phyloP scores from a whole-genome alignment of 1,139 yeast species.

The Hansenula sp. region DNA sequence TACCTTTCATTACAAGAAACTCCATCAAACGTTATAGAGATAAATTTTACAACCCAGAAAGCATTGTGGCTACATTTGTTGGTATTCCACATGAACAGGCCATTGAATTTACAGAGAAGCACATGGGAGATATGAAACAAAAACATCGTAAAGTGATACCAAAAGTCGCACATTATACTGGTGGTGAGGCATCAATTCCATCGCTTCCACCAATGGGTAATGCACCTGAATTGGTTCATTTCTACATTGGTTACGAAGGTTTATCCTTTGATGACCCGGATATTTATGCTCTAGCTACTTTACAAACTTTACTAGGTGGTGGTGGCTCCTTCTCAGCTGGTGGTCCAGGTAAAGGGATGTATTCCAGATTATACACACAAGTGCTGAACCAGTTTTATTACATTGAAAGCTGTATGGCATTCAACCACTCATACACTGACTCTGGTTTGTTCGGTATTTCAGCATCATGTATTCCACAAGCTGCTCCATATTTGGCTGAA shows the following conservation, averaged over 20 bases:
- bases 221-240: slow-evolving; percentile 78
- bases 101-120: slow-evolving; percentile 53
- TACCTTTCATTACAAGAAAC: slow-evolving; percentile 49
- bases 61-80: slow-evolving; percentile 82
- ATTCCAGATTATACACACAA: slow-evolving; percentile 85
- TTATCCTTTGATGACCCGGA: slow-evolving; percentile 81
- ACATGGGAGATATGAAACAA: slow-evolving; percentile 60
- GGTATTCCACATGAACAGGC: slow-evolving; percentile 80
- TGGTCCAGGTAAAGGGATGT: slow-evolving; percentile 99
- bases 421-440: slow-evolving; percentile 87
- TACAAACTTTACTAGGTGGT: slow-evolving; percentile 93
- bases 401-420: slow-evolving; percentile 83
- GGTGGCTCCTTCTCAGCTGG: slow-evolving; percentile 99
- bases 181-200: slow-evolving; percentile 74
- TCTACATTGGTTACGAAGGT: slow-evolving; percentile 88
- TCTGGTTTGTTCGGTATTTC: slow-evolving; percentile 91
- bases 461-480: slow-evolving; percentile 79
- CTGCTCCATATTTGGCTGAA: slow-evolving; percentile 80
- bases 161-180: slow-evolving; percentile 61
- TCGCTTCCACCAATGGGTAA: slow-evolving; percentile 68
- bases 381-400: slow-evolving; percentile 90
- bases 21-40: slow-evolving; percentile 61
- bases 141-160: slow-evolving; percentile 30
- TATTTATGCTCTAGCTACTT: slow-evolving; percentile 83
- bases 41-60: slow-evolving; percentile 72